Percentiles rank a stretch among this genome's conserved stretches.
These are phyloP conservation scores for Polychytrium aggregatum DNA, from an alignment of 192 early-diverging fungal species.

Conservation along the genomic window DNA sequence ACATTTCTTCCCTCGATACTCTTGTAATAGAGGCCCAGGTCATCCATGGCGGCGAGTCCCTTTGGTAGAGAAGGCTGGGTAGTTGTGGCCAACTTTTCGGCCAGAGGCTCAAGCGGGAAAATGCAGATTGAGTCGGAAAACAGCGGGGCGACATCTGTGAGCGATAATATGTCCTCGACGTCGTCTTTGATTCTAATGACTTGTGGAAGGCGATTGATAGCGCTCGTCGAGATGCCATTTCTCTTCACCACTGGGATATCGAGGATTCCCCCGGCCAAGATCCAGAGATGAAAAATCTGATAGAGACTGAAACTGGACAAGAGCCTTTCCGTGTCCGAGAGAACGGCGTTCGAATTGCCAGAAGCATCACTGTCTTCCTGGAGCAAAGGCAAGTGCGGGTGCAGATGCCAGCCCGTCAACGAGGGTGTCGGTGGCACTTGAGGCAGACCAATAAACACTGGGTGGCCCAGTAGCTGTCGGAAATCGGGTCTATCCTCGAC, in stretches of 20 bases:
- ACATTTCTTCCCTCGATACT: too few species aligned
- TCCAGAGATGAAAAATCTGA: conserved; percentile 40
- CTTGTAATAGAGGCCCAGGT: conserved; percentile 7
- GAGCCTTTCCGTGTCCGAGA: too few species aligned
- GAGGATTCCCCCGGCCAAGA: conserved; percentile 51
- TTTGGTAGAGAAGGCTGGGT: conserved; percentile 38
- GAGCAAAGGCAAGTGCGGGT: too few species aligned
- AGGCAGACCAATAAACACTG: too few species aligned
- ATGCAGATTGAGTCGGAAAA: conserved; percentile 35
- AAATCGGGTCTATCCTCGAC: too few species aligned
- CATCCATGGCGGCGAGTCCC: conserved; percentile 19
- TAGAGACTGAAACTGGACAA: too few species aligned
- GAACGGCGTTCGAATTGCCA: too few species aligned
- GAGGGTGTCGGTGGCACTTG: too few species aligned
- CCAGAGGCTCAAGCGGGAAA: conserved; percentile 36
- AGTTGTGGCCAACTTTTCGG: conserved; percentile 24
- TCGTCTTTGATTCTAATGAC: conserved; percentile 25
- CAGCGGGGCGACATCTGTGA: conserved; percentile 25
- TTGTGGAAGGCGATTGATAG: conserved; percentile 42
- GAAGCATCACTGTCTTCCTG: too few species aligned
- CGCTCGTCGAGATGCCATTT: conserved; percentile 35
- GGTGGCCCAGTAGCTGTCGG: too few species aligned
- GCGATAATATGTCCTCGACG: conserved; percentile 19
- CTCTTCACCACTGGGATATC: conserved; percentile 39
- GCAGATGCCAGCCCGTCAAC: too few species aligned